phyloP scores from a whole-genome alignment of 306 rosid species.

The Quercus mongolica region DNA sequence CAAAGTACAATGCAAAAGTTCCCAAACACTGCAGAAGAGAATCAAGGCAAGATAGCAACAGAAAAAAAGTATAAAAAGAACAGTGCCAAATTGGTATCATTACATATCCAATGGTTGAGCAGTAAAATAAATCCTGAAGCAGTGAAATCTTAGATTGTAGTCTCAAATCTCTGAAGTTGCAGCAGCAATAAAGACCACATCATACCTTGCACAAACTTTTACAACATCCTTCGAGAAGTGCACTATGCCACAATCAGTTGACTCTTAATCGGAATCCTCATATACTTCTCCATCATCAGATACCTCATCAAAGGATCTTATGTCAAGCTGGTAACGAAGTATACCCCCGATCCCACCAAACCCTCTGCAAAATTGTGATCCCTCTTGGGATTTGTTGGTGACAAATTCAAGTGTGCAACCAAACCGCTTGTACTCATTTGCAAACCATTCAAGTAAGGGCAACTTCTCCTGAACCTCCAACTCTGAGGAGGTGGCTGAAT shows the following conservation, averaged over 20 bases:
- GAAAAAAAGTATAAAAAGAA: neutral
- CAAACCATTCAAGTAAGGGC: conserved; percentile 4
- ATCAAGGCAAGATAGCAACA: neutral
- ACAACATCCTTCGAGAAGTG: neutral
- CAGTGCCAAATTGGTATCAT: neutral
- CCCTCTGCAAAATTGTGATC: conserved; percentile 8
- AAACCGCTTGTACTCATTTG: neutral
- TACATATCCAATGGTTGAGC: neutral
- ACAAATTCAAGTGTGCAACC: conserved; percentile 1
- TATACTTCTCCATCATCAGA: conserved; percentile 2
- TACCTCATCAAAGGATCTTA: conserved; percentile 4
- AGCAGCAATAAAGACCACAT: neutral
- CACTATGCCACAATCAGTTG: neutral
- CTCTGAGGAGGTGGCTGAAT: neutral
- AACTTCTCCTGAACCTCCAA: conserved; percentile 6
- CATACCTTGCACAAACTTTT: neutral
- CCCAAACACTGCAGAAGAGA: neutral
- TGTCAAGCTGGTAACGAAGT: conserved; percentile 5
- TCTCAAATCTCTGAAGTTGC: neutral
- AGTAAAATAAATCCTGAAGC: neutral
- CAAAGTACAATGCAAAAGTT: neutral
- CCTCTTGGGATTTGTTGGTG: conserved; percentile 9
- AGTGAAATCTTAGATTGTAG: neutral
- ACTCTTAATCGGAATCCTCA: neutral
- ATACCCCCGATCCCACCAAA: conserved; percentile 6